These are phyloP conservation scores for Pleurotus platypus DNA, from an alignment of 768 basidiomycete genomes.

Conservation along the genomic window DNA sequence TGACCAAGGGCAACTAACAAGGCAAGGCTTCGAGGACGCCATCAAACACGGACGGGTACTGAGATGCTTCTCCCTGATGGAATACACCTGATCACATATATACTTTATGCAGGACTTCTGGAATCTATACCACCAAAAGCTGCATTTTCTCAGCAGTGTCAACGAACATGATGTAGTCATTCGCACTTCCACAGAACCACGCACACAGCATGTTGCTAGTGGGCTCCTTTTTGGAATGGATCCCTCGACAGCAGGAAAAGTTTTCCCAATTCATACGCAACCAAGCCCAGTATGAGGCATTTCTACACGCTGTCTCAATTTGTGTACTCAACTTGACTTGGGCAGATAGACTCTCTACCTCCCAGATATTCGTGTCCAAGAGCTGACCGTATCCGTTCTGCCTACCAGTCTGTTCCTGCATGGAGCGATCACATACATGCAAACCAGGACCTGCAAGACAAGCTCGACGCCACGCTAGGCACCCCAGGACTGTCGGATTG, in stretches of 20 bases:
- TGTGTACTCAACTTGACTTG: background rate
- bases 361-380: constrained; percentile 14
- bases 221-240: constrained; percentile 14
- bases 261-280: constrained; percentile 9
- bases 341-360: constrained; percentile 14
- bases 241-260: background rate
- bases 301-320: too few species aligned
- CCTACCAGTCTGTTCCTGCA: constrained; percentile 14
- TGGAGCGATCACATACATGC: constrained; percentile 13
- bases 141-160: constrained; percentile 9
- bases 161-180: constrained; percentile 10
- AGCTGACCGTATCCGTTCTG: constrained; percentile 12
- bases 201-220: constrained; percentile 13
- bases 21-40: constrained; percentile 11
- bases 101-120: constrained; percentile 11
- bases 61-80: background rate
- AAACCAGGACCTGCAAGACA: constrained; percentile 10
- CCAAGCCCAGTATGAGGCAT: constrained; percentile 4
- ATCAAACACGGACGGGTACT: constrained; percentile 11
- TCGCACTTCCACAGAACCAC: constrained; percentile 13
- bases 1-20: constrained; percentile 13
- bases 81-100: background rate
- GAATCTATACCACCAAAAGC: constrained; percentile 13
- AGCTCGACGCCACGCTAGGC: constrained; percentile 11
- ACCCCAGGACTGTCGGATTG: constrained; percentile 11